phyloP scores from a whole-genome alignment of 495 filamentous ascomycete species.

The Trichoderma parareesei region DNA sequence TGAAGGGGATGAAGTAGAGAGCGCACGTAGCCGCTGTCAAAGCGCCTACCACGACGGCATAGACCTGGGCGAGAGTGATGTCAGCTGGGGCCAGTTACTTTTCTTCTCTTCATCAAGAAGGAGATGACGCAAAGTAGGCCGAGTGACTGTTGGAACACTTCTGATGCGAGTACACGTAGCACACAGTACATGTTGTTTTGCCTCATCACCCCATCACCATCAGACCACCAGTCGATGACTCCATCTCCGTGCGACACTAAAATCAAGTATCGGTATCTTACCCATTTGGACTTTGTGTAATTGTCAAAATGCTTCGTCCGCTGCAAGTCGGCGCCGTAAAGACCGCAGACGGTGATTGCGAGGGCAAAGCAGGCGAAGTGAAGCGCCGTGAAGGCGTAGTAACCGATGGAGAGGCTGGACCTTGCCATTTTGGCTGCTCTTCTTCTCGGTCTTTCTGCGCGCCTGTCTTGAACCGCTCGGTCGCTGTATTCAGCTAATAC shows the following conservation, averaged over 20 bases:
- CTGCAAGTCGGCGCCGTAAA: constrained; percentile 68
- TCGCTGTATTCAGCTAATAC: neutral
- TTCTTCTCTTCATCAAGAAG: neutral
- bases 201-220: neutral
- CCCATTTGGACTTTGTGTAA: constrained; percentile 59
- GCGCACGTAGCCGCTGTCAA: constrained; percentile 54
- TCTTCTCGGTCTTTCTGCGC: neutral
- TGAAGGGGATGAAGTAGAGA: constrained; percentile 52
- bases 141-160: too few relatives aligned
- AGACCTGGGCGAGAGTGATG: constrained; percentile 37
- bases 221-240: neutral
- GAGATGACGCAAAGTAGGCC: neutral
- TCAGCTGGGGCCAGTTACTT: neutral
- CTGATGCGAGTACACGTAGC: neutral
- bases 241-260: neutral
- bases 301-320: constrained; percentile 43
- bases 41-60: constrained; percentile 56
- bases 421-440: constrained; percentile 3
- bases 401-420: constrained; percentile 26
- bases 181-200: neutral
- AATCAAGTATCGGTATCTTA: constrained; percentile 19
- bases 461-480: neutral
- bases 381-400: constrained; percentile 41
- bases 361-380: constrained; percentile 68
- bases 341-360: constrained; percentile 63